Percentiles rank a stretch among this genome's conserved stretches.
These are phyloP conservation scores for Aspergillus sp. DNA, from an alignment of 2,329 filamentous ascomycete species.

Conservation along the genomic window DNA sequence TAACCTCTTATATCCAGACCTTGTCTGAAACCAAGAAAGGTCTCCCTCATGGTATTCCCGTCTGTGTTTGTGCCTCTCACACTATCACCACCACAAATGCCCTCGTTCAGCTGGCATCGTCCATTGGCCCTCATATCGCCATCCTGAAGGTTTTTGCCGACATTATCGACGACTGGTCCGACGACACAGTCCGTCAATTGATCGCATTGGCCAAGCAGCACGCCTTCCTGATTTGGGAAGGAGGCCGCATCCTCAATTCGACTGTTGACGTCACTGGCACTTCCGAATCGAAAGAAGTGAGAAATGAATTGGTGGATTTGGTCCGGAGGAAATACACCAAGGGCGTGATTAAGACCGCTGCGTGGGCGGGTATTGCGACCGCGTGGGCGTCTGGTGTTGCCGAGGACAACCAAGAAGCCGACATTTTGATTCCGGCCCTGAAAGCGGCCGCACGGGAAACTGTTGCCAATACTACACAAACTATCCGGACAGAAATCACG, in stretches of 20 bases:
- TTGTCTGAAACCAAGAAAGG: slow-evolving; percentile 27
- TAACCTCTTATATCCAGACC: slow-evolving; percentile 31
- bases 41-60: slow-evolving; percentile 32
- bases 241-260: slow-evolving; percentile 32
- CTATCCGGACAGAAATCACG: slow-evolving; percentile 37
- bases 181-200: slow-evolving; percentile 44
- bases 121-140: slow-evolving; percentile 55
- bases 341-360: slow-evolving; percentile 30
- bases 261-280: slow-evolving; percentile 26
- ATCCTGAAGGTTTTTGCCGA: slow-evolving; percentile 57
- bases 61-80: slow-evolving; percentile 47
- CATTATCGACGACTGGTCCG: slow-evolving; percentile 55
- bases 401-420: slow-evolving; percentile 31
- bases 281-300: slow-evolving; percentile 22
- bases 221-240: slow-evolving; percentile 37
- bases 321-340: slow-evolving; percentile 34
- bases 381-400: slow-evolving; percentile 32
- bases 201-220: slow-evolving; percentile 28
- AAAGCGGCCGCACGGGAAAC: slow-evolving; percentile 36
- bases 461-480: slow-evolving; percentile 32
- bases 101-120: slow-evolving; percentile 50
- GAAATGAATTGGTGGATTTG: slow-evolving; percentile 27
- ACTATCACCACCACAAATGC: slow-evolving; percentile 51
- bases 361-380: slow-evolving; percentile 34
- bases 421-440: slow-evolving; percentile 37